These are phyloP conservation scores for Vitis rupestris DNA, from an alignment of 164 flowering plant genomes.

Conservation along the genomic window DNA sequence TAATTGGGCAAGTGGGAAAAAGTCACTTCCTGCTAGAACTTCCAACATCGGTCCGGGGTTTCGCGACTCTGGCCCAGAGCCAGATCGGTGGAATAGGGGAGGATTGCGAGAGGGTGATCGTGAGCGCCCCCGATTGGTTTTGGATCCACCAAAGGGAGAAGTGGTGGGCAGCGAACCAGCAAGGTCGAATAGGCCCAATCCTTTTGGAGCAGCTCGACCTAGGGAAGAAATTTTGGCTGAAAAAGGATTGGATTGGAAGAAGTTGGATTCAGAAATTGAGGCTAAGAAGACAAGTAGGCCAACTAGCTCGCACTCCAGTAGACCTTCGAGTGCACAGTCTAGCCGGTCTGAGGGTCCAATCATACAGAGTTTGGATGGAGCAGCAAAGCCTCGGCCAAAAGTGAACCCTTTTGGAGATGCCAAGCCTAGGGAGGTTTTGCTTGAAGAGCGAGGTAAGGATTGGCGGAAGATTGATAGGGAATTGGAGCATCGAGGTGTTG, in stretches of 20 bases:
- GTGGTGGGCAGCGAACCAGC: conserved; percentile 31
- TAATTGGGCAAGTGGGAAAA: conserved; percentile 69
- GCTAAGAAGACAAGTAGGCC: conserved; percentile 66
- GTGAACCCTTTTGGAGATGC: conserved; percentile 98
- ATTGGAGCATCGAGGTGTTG: conserved; percentile 72
- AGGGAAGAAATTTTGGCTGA: conserved; percentile 88
- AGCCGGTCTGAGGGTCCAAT: conserved; percentile 52
- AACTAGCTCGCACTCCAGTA: conserved; percentile 74
- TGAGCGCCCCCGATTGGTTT: conserved; percentile 52
- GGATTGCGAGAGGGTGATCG: conserved; percentile 24
- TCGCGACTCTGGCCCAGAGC: conserved; percentile 35
- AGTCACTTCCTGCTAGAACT: conserved; percentile 36
- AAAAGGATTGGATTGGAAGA: conserved; percentile 91
- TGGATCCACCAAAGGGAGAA: conserved; percentile 46
- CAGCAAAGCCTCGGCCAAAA: conserved; percentile 54
- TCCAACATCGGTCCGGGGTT: conserved; percentile 37
- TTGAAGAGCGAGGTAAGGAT: conserved; percentile 75
- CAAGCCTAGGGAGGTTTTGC: conserved; percentile 79
- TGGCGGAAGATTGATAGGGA: conserved; percentile 91
- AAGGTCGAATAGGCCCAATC: conserved; percentile 53
- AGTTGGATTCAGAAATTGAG: conserved; percentile 64
- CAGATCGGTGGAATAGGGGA: conserved; percentile 53
- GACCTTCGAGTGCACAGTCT: conserved; percentile 81
- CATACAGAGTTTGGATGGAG: conserved; percentile 32
- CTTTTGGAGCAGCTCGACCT: conserved; percentile 89